Conservation (phyloP, 2,329 filamentous ascomycete genomes). For the Hypoxylon sp. region DNA sequence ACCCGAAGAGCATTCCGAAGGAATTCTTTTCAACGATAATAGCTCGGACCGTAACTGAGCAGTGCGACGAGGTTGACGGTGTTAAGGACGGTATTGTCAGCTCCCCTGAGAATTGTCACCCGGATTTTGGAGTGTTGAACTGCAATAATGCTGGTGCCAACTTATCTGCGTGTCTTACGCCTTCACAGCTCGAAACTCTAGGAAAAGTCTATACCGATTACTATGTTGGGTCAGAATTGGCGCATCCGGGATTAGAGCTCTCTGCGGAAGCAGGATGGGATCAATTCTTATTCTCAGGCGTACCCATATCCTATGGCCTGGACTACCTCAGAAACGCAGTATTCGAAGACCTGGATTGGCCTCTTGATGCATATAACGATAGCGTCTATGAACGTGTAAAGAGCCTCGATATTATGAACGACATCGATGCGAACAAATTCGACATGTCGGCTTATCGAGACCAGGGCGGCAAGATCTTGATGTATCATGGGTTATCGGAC, state of each 20-base stretch:
- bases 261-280: constrained; percentile 35
- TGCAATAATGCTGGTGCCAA: constrained; percentile 53
- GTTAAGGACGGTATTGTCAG: constrained; percentile 59
- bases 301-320: constrained; percentile 22
- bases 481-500: constrained; percentile 62
- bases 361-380: constrained; percentile 57
- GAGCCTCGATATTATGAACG: constrained; percentile 53
- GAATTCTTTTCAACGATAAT: constrained; percentile 52
- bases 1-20: constrained; percentile 49
- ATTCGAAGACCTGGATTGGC: constrained; percentile 60
- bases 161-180: constrained; percentile 59
- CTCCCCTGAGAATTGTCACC: constrained; percentile 57
- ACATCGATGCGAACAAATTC: constrained; percentile 47
- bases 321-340: constrained; percentile 55
- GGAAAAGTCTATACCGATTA: constrained; percentile 54
- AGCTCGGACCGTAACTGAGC: constrained; percentile 55
- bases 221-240: constrained; percentile 27
- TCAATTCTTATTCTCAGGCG: background rate
- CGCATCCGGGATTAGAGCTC: constrained; percentile 36
- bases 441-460: constrained; percentile 56
- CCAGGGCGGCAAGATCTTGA: constrained; percentile 61
- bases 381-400: constrained; percentile 58
- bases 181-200: constrained; percentile 61
- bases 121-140: constrained; percentile 55
- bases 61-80: constrained; percentile 61